phyloP scores from a whole-genome alignment of 1,284 basidiomycete genomes.

The Ustilago xerochloae region DNA sequence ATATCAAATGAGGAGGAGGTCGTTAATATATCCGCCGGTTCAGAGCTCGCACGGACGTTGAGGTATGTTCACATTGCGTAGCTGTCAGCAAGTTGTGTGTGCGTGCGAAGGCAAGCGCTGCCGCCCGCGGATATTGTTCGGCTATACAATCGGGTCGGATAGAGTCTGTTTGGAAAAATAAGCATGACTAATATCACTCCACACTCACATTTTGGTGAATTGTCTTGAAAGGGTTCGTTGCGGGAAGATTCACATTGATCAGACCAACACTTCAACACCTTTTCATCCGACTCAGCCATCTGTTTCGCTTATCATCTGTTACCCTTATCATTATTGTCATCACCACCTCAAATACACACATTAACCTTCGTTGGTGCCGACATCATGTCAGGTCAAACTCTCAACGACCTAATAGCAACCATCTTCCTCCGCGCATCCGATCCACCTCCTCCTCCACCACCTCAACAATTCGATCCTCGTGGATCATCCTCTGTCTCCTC shows the following conservation, averaged over 20 bases:
- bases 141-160: slow-evolving; percentile 11
- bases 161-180: background rate
- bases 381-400: slow-evolving; percentile 34
- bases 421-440: slow-evolving; percentile 30
- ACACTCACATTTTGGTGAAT: too few species aligned
- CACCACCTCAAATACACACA: background rate
- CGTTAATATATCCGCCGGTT: background rate
- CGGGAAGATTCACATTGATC: too few species aligned
- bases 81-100: background rate
- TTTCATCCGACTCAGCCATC: slow-evolving; percentile 12
- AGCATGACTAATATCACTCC: slow-evolving; percentile 16
- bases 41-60: background rate
- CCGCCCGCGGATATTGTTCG: background rate
- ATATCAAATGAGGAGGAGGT: background rate
- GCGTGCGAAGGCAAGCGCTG: background rate
- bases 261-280: slow-evolving; percentile 28
- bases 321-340: too few species aligned
- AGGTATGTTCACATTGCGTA: background rate
- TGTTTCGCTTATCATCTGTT: background rate
- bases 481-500: slow-evolving; percentile 10
- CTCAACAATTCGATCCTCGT: slow-evolving; percentile 23
- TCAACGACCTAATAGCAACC: slow-evolving; percentile 37
- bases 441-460: slow-evolving; percentile 33
- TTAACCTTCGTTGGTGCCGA: background rate
- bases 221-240: too few species aligned